A percentile compares a stretch with the other conserved stretches of the same genome.
phyloP scores from a whole-genome alignment of 768 basidiomycete genomes.

The Tylopilus felleus region DNA sequence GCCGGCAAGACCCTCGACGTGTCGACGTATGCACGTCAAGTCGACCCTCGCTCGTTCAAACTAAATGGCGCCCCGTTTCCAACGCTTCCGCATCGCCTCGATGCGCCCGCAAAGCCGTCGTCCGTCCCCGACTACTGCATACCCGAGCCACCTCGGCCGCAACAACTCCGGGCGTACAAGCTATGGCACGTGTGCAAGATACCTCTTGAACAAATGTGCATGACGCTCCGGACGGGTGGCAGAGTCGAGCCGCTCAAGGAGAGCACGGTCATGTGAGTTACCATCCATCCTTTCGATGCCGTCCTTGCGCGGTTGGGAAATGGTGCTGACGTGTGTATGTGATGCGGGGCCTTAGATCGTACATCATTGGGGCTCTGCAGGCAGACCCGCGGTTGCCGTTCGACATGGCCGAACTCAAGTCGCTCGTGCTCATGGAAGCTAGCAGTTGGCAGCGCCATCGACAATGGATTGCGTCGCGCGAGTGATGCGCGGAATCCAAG shows the following conservation, averaged over 20 bases:
- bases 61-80: not conserved
- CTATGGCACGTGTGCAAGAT: conserved; percentile 39
- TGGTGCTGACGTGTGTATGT: not conserved
- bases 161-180: conserved; percentile 43
- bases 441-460: conserved; percentile 42
- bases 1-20: conserved; percentile 17
- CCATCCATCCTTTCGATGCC: not conserved
- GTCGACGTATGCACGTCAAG: conserved; percentile 26
- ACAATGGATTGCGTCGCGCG: conserved; percentile 34
- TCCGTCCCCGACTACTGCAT: conserved; percentile 24
- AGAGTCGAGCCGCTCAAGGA: conserved; percentile 41
- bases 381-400: conserved; percentile 39
- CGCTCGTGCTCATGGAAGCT: conserved; percentile 38
- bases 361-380: conserved; percentile 41
- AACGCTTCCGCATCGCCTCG: not conserved
- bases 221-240: conserved; percentile 29
- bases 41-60: conserved; percentile 17
- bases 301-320: not conserved
- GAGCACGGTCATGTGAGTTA: conserved; percentile 46
- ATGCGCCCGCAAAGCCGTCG: not conserved
- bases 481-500: conserved; percentile 1
- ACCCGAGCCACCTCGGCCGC: conserved; percentile 31
- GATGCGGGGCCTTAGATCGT: conserved; percentile 32
- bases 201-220: conserved; percentile 39
- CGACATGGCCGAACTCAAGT: conserved; percentile 31